Evolutionary conservation across 768 basidiomycete species (phyloP), one percentile per base, ranked within the genome.

Genomic region (Psilocybe azurescens): DNA sequence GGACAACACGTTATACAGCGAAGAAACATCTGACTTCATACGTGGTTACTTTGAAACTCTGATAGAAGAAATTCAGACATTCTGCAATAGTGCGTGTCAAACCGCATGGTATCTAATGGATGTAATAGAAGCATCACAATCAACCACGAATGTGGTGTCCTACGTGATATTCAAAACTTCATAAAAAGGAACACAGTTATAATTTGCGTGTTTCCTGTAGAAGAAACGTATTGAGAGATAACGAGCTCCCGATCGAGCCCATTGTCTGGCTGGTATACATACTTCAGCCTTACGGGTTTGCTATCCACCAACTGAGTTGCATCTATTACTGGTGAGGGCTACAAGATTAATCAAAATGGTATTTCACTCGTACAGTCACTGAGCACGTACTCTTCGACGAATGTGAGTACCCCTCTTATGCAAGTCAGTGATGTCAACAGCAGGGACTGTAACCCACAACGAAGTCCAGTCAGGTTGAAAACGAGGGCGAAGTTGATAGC

Each of bases 51-150:
- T 77, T 70, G 24, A 78, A 69, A 9, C 77, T 58, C 60, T 78
- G 76, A 7, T 62, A 11, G 46, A 78, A 66, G 41, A 72, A 74
- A 46, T 73, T 76, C 1, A 78, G 62, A 6, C 65, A 69, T 59
- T 79, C 77, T 1, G 76, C 78, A 32, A 78, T 49, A 2, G n/a
- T n/a, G n/a, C n/a, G 77, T 77, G 13, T 73, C 71, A 55, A 80
- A 78, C 3, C 65, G 58, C 18, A 75, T 74, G 18, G 65, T 33
- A 46, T 74, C 65, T 51, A 59, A 72, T 1, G 53, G 18, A 0
- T 70, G 57, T 0, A 78, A 54, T 0, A 74, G 41, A 0, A 75
- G 77, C 68, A 78, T 75, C 7, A 75, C 74, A 6, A 74, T 14
- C n/a, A 9, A 75, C 62, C 11, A 10, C 9, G 2, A 53, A 30